Evolutionary conservation across 495 filamentous ascomycete species (phyloP).

Genomic region (Poronia punctata): DNA sequence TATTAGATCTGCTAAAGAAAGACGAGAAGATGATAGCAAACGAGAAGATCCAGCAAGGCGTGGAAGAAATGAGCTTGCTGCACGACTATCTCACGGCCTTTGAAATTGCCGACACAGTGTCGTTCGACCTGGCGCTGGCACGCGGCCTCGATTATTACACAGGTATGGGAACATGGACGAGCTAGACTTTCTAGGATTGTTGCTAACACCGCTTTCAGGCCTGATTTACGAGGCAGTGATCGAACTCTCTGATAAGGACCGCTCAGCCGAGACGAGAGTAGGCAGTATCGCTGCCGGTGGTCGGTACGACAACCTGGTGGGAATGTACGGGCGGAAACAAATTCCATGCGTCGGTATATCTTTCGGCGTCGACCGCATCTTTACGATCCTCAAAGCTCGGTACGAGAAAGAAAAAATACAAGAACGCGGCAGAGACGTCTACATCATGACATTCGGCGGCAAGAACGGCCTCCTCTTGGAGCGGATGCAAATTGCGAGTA

Average conservation of each 20-base stretch:
- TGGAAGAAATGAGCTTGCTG: conserved; percentile 75
- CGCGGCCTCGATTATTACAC: conserved; percentile 93
- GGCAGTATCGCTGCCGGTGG: conserved; percentile 62
- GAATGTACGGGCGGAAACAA: conserved; percentile 85
- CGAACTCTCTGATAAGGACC: conserved; percentile 44
- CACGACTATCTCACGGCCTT: conserved; percentile 78
- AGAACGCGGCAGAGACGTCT: conserved; percentile 64
- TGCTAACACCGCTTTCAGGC: conserved; percentile 2
- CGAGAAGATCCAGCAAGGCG: conserved; percentile 62
- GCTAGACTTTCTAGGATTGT: no score
- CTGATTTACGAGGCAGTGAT: conserved; percentile 84
- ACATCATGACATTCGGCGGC: conserved; percentile 87
- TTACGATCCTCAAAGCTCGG: conserved; percentile 79
- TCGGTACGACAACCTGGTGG: conserved; percentile 86
- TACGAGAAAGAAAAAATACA: conserved; percentile 51
- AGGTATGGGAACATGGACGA: conserved; percentile 42
- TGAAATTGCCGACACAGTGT: conserved; percentile 59
- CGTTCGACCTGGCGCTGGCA: conserved; percentile 77
- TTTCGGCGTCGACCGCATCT: conserved; percentile 93
- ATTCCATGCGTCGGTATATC: conserved; percentile 93
- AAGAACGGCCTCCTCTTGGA: conserved; percentile 76
- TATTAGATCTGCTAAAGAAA: conserved; percentile 56
- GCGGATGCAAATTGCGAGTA: conserved; percentile 67
- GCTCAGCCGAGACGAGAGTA: conserved; percentile 51
- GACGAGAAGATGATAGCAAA: conserved; percentile 62